Percentiles rank a stretch among this genome's conserved stretches.
Conservation (phyloP, 306 rosid species). For the Acacia crassicarpa region DNA sequence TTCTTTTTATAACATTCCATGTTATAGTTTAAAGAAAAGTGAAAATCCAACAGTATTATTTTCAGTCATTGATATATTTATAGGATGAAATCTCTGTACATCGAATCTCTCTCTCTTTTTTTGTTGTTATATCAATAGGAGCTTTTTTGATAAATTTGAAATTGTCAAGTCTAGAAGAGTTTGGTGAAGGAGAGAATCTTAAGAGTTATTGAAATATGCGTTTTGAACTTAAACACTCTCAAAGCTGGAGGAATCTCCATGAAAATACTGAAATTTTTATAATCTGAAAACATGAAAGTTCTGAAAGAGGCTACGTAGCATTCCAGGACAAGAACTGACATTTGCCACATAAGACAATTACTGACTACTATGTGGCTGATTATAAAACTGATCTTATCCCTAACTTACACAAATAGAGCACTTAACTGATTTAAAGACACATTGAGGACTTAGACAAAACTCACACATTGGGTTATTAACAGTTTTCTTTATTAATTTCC, state of each 20-base stretch:
- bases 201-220: no score
- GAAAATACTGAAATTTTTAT: no score
- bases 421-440: background rate
- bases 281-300: no score
- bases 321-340: no score
- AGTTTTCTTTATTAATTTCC: background rate
- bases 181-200: background rate
- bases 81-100: no score
- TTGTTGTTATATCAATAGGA: background rate
- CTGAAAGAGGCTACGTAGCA: no score
- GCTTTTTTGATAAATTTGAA: slow-evolving; percentile 1
- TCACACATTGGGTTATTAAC: background rate
- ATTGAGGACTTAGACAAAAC: background rate
- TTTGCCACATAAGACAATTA: no score
- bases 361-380: no score
- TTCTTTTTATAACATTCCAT: background rate
- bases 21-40: background rate
- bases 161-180: background rate
- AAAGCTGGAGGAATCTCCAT: no score
- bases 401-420: background rate
- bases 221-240: no score
- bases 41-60: slow-evolving; percentile 11
- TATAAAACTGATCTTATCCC: background rate
- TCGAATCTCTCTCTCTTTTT: no score
- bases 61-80: background rate